Evolutionary conservation across 208 protist genomes (phyloP).

Genomic region (Entamoeba moshkovskii): DNA sequence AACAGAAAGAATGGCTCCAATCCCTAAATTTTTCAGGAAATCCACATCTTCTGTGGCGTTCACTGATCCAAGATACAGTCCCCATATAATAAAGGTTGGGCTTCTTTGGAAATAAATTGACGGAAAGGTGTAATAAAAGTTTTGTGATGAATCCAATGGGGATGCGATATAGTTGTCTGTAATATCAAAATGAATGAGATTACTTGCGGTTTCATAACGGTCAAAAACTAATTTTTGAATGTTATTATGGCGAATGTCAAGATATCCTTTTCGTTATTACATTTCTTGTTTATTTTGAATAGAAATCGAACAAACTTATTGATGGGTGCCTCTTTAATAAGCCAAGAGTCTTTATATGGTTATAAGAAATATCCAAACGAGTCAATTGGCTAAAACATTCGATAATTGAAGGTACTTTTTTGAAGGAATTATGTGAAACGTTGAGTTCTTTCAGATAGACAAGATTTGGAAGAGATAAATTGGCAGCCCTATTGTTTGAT

Average conservation of each 20-base stretch:
- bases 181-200: background rate
- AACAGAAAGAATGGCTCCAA: background rate
- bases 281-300: too few species aligned
- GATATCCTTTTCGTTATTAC: too few species aligned
- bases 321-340: background rate
- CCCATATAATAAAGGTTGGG: background rate
- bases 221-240: background rate
- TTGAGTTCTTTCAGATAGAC: background rate
- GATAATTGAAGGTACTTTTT: background rate
- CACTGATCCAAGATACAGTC: background rate
- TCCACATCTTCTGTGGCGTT: background rate
- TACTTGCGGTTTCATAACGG: background rate
- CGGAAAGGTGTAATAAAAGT: background rate
- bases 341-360: background rate
- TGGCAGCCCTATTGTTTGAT: background rate
- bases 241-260: background rate
- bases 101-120: background rate
- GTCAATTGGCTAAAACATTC: background rate
- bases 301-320: background rate
- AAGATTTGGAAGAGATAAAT: background rate
- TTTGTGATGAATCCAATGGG: background rate
- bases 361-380: background rate
- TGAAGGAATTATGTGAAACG: background rate
- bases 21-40: background rate
- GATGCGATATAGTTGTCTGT: background rate